Evolutionary conservation across 2,329 filamentous ascomycete species (phyloP).

Genomic region (Pestalotiopsis sp.): DNA sequence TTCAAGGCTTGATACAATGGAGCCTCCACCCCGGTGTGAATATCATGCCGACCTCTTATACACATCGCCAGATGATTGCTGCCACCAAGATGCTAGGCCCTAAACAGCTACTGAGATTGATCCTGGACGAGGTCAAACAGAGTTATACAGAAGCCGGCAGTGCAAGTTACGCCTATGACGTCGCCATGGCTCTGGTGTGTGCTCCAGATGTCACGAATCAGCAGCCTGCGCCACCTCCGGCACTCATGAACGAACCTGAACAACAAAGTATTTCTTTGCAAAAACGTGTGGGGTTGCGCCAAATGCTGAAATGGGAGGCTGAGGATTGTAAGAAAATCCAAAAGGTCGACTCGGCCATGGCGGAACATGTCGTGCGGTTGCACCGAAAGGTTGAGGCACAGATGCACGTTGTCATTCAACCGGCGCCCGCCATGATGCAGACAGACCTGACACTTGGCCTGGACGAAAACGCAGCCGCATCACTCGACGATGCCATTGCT

Average conservation of each 20-base stretch:
- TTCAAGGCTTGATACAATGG: constrained; percentile 68
- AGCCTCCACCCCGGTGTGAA: constrained; percentile 56
- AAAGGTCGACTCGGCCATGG: constrained; percentile 54
- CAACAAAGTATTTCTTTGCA: constrained; percentile 32
- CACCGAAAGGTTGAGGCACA: constrained; percentile 67
- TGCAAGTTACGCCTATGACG: constrained; percentile 64
- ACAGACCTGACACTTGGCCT: constrained; percentile 41
- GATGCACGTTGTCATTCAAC: constrained; percentile 56
- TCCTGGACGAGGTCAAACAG: constrained; percentile 67
- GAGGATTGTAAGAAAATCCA: constrained; percentile 58
- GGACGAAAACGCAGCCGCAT: constrained; percentile 36
- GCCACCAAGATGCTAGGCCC: constrained; percentile 63
- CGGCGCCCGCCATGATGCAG: constrained; percentile 41
- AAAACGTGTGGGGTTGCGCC: constrained; percentile 56
- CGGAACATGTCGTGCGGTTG: constrained; percentile 63
- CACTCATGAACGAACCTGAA: constrained; percentile 31
- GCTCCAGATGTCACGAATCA: constrained; percentile 59
- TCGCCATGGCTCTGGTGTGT: constrained; percentile 69
- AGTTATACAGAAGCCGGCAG: constrained; percentile 57
- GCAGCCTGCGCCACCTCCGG: constrained; percentile 30
- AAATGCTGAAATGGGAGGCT: constrained; percentile 58
- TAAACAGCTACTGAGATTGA: constrained; percentile 56
- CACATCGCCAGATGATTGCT: constrained; percentile 67
- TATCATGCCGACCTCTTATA: constrained; percentile 65
- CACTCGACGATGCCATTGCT: constrained; percentile 42